Evolutionary conservation across 768 basidiomycete genomes (phyloP), one percentile per base, ranked within the genome.

Genomic region (Psilocybe tampanensis): DNA sequence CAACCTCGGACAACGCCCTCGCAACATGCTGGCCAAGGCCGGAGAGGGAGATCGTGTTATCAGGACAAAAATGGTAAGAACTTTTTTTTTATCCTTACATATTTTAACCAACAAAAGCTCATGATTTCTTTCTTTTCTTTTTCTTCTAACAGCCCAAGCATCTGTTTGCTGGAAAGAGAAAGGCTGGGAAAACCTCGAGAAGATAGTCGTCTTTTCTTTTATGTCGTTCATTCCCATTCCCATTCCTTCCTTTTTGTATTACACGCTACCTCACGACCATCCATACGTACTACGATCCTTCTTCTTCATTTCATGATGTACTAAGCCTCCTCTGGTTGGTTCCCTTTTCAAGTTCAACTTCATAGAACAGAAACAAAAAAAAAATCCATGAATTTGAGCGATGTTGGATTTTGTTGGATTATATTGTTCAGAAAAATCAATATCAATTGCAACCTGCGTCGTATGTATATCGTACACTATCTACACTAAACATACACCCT

Each of bases 31-130:
- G 43, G 96, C 94, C 22, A 93, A 89, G 70, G 95, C 95, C 36
- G 92, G 92, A 56, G 96, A 99, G 81, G 80, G 84, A 56, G 94
- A 95, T 76, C 86, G 92, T 62, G 81, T 81, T 11, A 94, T 94
- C 75, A 82, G 76, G 67, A 81, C 80, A 60, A 93, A 93, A 81
- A 93, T 90, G 91, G 92, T 92, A 50, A 12, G 80, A 76, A 22
- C 34, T 19, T 24, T 43, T 26, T 39, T 32, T 29, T 26, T 49
- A 23, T 13, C 60, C 18, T 23, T 48, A 21, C 59, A 19, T 22
- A 56, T 15, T 32, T 8, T 44, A 7, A 13, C 45, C 49, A 29
- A 5, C 50, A 58, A 3, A 33, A 56, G 19, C 12, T 29, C 7
- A 57, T 45, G 58, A 13, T 41, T 45, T 26, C 21, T 57, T 19